Evolutionary conservation across 1,284 basidiomycete species (phyloP).

Genomic region (Trichosporon sp.): DNA sequence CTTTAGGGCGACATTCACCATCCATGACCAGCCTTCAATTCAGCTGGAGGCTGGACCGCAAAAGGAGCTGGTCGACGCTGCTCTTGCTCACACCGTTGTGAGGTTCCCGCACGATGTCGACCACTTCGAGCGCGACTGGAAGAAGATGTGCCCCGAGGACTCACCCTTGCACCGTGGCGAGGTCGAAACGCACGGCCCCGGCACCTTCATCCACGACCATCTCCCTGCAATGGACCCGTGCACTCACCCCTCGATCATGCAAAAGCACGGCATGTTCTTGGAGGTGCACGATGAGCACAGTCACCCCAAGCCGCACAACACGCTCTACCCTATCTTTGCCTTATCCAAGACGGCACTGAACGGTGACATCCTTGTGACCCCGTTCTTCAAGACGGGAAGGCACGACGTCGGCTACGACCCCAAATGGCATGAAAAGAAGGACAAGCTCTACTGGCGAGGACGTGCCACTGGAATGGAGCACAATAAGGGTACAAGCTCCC

Average conservation of each 20-base stretch:
- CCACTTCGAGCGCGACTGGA: constrained; percentile 36
- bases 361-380: constrained; percentile 48
- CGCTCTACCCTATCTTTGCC: constrained; percentile 45
- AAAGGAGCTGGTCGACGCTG: constrained; percentile 38
- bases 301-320: constrained; percentile 46
- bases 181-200: constrained; percentile 35
- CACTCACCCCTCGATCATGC: constrained; percentile 44
- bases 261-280: constrained; percentile 47
- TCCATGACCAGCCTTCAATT: constrained; percentile 48
- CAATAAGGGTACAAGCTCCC: constrained; percentile 37
- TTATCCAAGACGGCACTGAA: constrained; percentile 45
- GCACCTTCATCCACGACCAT: constrained; percentile 44
- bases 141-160: constrained; percentile 39
- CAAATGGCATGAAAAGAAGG: constrained; percentile 41
- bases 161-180: constrained; percentile 38
- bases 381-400: constrained; percentile 43
- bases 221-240: constrained; percentile 46
- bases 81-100: constrained; percentile 26
- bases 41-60: constrained; percentile 38
- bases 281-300: constrained; percentile 39
- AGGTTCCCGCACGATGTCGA: constrained; percentile 37
- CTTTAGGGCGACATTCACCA: constrained; percentile 44
- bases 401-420: constrained; percentile 45
- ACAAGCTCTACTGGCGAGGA: constrained; percentile 49
- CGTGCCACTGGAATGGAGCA: constrained; percentile 44